Percentiles rank a stretch among this genome's conserved stretches.
These are phyloP conservation scores for Gynochthodes officinalis DNA, from an alignment of 257 asterid genomes.

Conservation along the genomic window DNA sequence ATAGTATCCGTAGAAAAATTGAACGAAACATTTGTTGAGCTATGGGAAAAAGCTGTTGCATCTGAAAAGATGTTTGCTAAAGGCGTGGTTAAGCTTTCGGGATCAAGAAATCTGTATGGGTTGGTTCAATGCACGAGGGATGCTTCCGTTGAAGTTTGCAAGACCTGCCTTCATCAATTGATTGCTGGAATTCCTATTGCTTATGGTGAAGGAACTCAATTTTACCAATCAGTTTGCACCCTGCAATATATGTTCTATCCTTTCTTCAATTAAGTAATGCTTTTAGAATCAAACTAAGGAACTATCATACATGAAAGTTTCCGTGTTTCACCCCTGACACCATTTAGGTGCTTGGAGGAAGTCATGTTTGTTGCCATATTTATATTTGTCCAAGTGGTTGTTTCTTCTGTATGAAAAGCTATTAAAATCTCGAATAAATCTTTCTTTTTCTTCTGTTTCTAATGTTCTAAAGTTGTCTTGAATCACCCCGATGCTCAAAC, in stretches of 20 bases:
- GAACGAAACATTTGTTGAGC: neutral
- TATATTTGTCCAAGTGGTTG: no score
- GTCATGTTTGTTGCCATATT: no score
- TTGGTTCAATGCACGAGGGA: neutral
- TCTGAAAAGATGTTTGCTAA: neutral
- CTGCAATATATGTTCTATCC: neutral
- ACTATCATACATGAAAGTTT: no score
- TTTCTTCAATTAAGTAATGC: no score
- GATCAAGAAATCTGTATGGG: neutral
- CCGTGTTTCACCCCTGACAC: no score
- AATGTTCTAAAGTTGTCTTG: no score
- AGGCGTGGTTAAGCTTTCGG: neutral
- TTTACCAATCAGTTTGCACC: neutral
- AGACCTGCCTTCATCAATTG: neutral
- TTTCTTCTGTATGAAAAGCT: no score
- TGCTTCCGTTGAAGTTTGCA: neutral
- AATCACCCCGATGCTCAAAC: no score
- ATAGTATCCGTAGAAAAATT: neutral
- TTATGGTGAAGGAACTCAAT: neutral
- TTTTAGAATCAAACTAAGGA: no score
- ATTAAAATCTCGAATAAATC: no score
- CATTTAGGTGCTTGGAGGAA: no score
- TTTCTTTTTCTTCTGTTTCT: no score
- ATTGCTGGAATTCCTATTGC: neutral
- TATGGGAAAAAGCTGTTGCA: neutral